Percentiles rank a stretch among this genome's conserved stretches.
Evolutionary conservation across 345 rosid species (phyloP).

Genomic region (Gossypium thurberi): DNA sequence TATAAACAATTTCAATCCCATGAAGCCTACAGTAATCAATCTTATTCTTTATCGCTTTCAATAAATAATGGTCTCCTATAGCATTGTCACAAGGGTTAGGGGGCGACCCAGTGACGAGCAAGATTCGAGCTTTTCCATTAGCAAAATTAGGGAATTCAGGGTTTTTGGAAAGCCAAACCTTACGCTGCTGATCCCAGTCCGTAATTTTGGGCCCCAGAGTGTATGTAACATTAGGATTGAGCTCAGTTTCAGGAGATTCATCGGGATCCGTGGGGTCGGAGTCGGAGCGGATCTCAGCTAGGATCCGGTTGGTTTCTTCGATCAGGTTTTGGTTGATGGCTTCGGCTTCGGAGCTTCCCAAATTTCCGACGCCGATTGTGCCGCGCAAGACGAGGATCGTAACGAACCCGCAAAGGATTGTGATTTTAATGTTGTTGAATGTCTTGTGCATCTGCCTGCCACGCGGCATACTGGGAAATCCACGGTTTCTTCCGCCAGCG

Average conservation of each 20-base stretch:
- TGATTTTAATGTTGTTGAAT: constrained; percentile 86
- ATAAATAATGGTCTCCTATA: constrained; percentile 81
- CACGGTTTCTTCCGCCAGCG: constrained; percentile 36
- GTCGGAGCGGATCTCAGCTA: constrained; percentile 87
- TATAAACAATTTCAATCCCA: constrained; percentile 93
- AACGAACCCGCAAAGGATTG: constrained; percentile 86
- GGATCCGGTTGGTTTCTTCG: constrained; percentile 79
- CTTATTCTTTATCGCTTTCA: constrained; percentile 85
- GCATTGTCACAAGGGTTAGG: constrained; percentile 92
- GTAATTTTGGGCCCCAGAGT: constrained; percentile 68
- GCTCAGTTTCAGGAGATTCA: constrained; percentile 42
- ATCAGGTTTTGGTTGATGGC: constrained; percentile 66
- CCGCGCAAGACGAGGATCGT: constrained; percentile 93
- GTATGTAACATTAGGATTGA: constrained; percentile 58
- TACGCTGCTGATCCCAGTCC: constrained; percentile 61
- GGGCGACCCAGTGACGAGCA: constrained; percentile 83
- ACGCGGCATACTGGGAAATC: constrained; percentile 34
- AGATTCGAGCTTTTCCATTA: constrained; percentile 57
- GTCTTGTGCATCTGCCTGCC: constrained; percentile 88
- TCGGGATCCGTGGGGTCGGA: constrained; percentile 58
- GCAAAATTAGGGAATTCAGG: constrained; percentile 61
- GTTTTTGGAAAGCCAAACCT: constrained; percentile 57
- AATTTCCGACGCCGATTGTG: constrained; percentile 77
- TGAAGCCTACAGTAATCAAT: constrained; percentile 94
- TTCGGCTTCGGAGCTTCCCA: constrained; percentile 68